Conservation (phyloP, 495 filamentous ascomycete genomes). For the Neurospora sp. region DNA sequence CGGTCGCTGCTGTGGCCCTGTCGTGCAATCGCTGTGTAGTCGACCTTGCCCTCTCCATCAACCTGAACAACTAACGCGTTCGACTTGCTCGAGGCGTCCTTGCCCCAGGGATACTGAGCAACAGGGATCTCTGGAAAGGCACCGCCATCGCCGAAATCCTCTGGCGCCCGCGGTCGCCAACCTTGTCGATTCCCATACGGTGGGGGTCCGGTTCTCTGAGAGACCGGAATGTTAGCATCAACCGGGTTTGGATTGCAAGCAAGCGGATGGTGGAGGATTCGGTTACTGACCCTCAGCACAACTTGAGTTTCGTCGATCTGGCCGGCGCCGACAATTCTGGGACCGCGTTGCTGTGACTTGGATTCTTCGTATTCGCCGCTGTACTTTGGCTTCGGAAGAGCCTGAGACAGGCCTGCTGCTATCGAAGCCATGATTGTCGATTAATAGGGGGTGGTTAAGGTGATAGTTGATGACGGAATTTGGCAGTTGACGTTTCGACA, state of each 20-base stretch:
- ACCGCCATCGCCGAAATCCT: conserved; percentile 94
- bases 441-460: neutral
- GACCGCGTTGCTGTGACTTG: conserved; percentile 64
- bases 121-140: conserved; percentile 92
- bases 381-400: conserved; percentile 84
- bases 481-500: neutral
- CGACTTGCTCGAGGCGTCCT: conserved; percentile 51
- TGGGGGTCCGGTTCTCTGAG: conserved; percentile 71
- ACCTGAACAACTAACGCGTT: conserved; percentile 90
- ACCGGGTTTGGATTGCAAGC: neutral
- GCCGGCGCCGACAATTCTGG: conserved; percentile 66
- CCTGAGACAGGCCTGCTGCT: conserved; percentile 65
- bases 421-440: conserved; percentile 53
- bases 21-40: conserved; percentile 91
- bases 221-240: conserved; percentile 8
- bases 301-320: conserved; percentile 79
- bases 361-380: conserved; percentile 75
- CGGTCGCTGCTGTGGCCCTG: conserved; percentile 76
- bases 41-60: conserved; percentile 81
- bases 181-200: conserved; percentile 73
- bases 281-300: conserved; percentile 57
- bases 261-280: neutral
- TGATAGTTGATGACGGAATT: neutral
- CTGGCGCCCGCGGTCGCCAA: conserved; percentile 76
- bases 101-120: conserved; percentile 93